Base-by-base conservation (phyloP, 2,329 filamentous ascomycete species). In the Penicillium digitatum region DNA sequence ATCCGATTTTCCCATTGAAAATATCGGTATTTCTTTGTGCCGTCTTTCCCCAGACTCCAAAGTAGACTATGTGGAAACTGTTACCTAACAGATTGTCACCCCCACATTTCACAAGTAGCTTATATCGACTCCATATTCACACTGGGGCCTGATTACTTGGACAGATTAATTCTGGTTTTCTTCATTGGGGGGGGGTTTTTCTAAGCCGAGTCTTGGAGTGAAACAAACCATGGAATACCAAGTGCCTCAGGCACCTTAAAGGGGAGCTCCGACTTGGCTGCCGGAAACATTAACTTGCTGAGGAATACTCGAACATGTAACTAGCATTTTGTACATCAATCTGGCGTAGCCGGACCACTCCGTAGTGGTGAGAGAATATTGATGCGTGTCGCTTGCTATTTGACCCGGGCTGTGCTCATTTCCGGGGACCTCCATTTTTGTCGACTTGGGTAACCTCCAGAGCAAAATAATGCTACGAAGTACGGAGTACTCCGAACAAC, bases 51-150 rank as follows among this genome's bases (percentile, higher is more conserved):
- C 51, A 54, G 51, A 54, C 44, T 54, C 37, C 27, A 48, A 26
- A 32, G 12, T 38, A 27, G 37, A 35, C 43, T 26, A 39, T 39
- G 65, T 68, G 67, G 63, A 68, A 69, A 58, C 63, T 63, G 61
- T 69, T 69, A 69, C 57, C 52, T 69, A 69, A 69, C 55, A 63
- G 52, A 55, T 42, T 67, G 51, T 50, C 16, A 48, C 32, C 67
- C 65, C 67, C 66, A 60, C 65, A 66, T 62, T 67, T 56, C 57
- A 49, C 46, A 52, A 51, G 50, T 50, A 60, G 38, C 48, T 53
- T 55, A 56, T 57, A 20, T 45, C 10, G 31, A 39, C 31, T 39
- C n/a, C 20, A 5, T 5, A 20, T 35, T 18, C 20, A 24, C 8
- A 12, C 24, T n/a, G 35, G 9, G 9, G n/a, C 40, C 22, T 52